Percentiles rank a stretch among this genome's conserved stretches.
Conservation (phyloP, 306 rosid genomes). For the Quercus rubra region DNA sequence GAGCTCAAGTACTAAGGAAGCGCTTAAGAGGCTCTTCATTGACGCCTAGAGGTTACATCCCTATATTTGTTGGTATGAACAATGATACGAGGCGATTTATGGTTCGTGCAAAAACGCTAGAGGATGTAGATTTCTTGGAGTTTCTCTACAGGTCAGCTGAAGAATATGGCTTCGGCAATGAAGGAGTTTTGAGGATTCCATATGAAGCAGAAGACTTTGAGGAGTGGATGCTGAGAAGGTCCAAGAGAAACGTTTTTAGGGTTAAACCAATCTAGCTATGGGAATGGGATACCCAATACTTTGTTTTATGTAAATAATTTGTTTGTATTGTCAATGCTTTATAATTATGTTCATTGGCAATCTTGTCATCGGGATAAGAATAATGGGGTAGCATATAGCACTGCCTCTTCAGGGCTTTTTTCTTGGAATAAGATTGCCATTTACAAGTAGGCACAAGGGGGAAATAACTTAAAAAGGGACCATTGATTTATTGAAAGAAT, state of each 20-base stretch:
- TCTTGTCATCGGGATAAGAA: too few species aligned
- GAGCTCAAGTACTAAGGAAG: slow-evolving; percentile 8
- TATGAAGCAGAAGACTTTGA: slow-evolving; percentile 50
- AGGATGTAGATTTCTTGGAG: slow-evolving; percentile 39
- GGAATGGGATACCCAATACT: not conserved
- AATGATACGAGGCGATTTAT: slow-evolving; percentile 30
- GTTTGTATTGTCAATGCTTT: too few species aligned
- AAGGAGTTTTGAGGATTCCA: slow-evolving; percentile 51
- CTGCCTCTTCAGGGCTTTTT: too few species aligned
- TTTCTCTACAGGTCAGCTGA: slow-evolving; percentile 36
- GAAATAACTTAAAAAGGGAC: too few species aligned
- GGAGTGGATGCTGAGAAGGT: slow-evolving; percentile 33
- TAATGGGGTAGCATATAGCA: too few species aligned
- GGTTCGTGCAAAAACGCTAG: slow-evolving; percentile 30
- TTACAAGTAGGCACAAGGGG: too few species aligned
- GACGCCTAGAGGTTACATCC: slow-evolving; percentile 44
- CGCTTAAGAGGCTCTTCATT: slow-evolving; percentile 6
- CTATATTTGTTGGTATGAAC: slow-evolving; percentile 49
- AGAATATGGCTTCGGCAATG: slow-evolving; percentile 42
- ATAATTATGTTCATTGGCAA: too few species aligned
- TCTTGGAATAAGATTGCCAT: too few species aligned
- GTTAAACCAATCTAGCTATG: slow-evolving; percentile 18
- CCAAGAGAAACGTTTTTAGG: slow-evolving; percentile 29
- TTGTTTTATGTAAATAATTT: not conserved
- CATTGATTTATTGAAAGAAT: too few species aligned